These are phyloP conservation scores for Termitomyces sp. DNA, from an alignment of 768 basidiomycete genomes.

Conservation along the genomic window DNA sequence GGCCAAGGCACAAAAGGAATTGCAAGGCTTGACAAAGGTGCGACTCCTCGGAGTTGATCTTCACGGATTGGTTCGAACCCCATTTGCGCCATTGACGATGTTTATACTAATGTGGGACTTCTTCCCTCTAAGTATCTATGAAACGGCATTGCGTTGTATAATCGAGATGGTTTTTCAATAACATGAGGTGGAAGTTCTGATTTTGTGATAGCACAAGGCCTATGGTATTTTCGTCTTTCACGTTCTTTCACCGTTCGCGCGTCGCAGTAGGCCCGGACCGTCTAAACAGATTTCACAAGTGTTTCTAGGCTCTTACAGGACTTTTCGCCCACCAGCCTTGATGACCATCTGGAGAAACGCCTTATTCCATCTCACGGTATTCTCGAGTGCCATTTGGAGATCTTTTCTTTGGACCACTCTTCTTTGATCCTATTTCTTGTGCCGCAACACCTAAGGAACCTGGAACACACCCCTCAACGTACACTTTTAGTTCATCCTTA, in stretches of 20 bases:
- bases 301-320: neutral
- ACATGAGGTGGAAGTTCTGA: neutral
- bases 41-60: no score
- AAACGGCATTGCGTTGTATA: neutral
- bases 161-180: neutral
- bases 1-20: slow-evolving; percentile 35
- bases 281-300: neutral
- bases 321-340: neutral
- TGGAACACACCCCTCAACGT: neutral
- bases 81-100: neutral
- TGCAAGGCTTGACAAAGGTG: slow-evolving; percentile 18
- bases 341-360: neutral
- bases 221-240: neutral
- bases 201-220: neutral
- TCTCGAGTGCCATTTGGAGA: neutral
- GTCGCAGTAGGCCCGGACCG: neutral
- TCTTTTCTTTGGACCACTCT: neutral
- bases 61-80: neutral
- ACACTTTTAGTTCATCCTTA: neutral
- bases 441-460: neutral
- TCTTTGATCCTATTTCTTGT: neutral
- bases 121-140: neutral
- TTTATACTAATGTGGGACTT: neutral
- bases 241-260: neutral
- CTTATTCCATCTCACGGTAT: no score